These are phyloP conservation scores for Cryphonectria radicalis DNA, from an alignment of 2,329 filamentous ascomycete species.

Conservation along the genomic window DNA sequence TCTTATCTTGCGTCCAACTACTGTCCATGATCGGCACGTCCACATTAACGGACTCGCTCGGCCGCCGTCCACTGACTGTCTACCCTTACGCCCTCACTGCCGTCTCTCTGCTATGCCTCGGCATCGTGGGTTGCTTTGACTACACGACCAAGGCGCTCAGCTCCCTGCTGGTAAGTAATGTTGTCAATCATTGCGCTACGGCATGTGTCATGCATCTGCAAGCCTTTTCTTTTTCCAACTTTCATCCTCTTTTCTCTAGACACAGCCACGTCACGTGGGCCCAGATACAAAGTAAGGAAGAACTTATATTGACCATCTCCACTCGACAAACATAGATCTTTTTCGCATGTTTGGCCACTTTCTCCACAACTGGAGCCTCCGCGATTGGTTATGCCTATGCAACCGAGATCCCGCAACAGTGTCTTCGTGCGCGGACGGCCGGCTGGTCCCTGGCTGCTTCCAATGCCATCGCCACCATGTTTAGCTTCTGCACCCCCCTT, in stretches of 20 bases:
- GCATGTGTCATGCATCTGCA: not conserved
- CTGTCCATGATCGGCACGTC: slow-evolving; percentile 46
- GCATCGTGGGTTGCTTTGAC: slow-evolving; percentile 47
- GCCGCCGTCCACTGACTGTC: slow-evolving; percentile 44
- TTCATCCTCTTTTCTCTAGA: not conserved
- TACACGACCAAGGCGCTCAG: slow-evolving; percentile 40
- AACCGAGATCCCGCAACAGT: slow-evolving; percentile 46
- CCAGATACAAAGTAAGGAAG: not conserved
- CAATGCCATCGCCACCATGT: slow-evolving; percentile 47
- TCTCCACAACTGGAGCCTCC: slow-evolving; percentile 46
- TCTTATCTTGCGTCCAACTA: slow-evolving; percentile 44
- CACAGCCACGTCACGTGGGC: no score
- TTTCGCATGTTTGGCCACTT: slow-evolving; percentile 47
- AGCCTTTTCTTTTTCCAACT: not conserved
- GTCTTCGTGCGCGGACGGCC: slow-evolving; percentile 45
- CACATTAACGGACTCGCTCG: slow-evolving; percentile 40
- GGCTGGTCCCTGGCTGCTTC: slow-evolving; percentile 44
- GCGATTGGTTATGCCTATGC: slow-evolving; percentile 49
- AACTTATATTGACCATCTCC: not conserved
- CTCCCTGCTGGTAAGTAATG: slow-evolving; percentile 41
- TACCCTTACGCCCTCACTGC: slow-evolving; percentile 45
- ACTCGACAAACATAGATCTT: slow-evolving; percentile 39
- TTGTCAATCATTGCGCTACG: not conserved
- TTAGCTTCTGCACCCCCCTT: slow-evolving; percentile 49
- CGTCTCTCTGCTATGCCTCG: slow-evolving; percentile 42